These are phyloP conservation scores for Vitis vinifera DNA, from an alignment of 164 flowering plant species.

Conservation along the genomic window ASM3070453v1 NC_081816.1:4305501-4306000, in stretches of 20 bases:
- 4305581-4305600: neutral
- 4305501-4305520: too few species aligned
- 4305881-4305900: neutral
- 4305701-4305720: conserved; percentile 83
- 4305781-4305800: conserved; percentile 78
- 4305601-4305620: neutral
- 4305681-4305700: conserved; percentile 79
- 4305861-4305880: neutral
- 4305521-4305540: too few species aligned
- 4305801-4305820: conserved; percentile 99
- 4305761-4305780: conserved; percentile 67
- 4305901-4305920: neutral
- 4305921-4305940: neutral
- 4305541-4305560: too few species aligned
- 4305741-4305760: conserved; percentile 82
- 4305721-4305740: conserved; percentile 96
- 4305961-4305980: neutral
- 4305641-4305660: neutral
- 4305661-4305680: neutral
- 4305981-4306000: neutral
- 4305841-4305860: conserved; percentile 88
- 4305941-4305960: neutral
- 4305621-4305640: neutral
- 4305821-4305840: conserved; percentile 79
- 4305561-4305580: neutral